A percentile compares a stretch with the other conserved stretches of the same genome.
Conservation (phyloP, 2,329 filamentous ascomycete species). For the Colletotrichum viniferum region DNA sequence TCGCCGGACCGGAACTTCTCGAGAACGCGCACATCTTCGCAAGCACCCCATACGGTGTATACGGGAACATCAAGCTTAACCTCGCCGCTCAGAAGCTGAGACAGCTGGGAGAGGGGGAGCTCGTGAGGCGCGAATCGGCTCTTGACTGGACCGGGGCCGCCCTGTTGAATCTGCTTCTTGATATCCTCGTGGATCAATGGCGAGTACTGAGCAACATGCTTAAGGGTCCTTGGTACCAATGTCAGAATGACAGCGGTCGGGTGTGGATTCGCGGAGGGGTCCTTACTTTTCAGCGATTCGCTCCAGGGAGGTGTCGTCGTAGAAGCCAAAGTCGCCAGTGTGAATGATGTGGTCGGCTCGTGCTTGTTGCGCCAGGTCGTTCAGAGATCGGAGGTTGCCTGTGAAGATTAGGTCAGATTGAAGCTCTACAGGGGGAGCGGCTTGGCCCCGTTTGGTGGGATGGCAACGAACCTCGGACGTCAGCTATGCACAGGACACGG, state of each 20-base stretch:
- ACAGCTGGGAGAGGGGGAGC: constrained; percentile 89
- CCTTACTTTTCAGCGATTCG: constrained; percentile 97
- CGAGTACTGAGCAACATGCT: constrained; percentile 98
- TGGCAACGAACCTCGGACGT: constrained; percentile 66
- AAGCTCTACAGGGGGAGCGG: neutral
- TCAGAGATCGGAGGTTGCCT: constrained; percentile 96
- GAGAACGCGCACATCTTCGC: constrained; percentile 95
- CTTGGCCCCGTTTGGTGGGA: constrained; percentile 1
- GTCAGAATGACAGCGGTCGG: constrained; percentile 20
- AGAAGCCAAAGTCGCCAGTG: constrained; percentile 98
- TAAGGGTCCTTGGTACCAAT: constrained; percentile 73
- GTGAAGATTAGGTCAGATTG: constrained; percentile 1
- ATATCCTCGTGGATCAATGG: constrained; percentile 83
- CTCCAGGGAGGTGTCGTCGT: constrained; percentile 93
- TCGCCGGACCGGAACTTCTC: constrained; percentile 98
- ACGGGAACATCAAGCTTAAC: constrained; percentile 94
- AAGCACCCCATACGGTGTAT: constrained; percentile 98
- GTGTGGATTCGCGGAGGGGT: constrained; percentile 20
- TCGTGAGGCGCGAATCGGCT: constrained; percentile 80
- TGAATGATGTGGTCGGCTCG: constrained; percentile 98
- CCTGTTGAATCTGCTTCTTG: constrained; percentile 69
- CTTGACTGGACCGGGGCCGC: constrained; percentile 81
- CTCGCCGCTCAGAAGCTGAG: constrained; percentile 85
- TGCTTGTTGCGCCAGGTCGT: constrained; percentile 93
- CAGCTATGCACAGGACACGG: constrained; percentile 72